phyloP scores from a whole-genome alignment of 2,329 filamentous ascomycete genomes.

The Venturia aucupariae region DNA sequence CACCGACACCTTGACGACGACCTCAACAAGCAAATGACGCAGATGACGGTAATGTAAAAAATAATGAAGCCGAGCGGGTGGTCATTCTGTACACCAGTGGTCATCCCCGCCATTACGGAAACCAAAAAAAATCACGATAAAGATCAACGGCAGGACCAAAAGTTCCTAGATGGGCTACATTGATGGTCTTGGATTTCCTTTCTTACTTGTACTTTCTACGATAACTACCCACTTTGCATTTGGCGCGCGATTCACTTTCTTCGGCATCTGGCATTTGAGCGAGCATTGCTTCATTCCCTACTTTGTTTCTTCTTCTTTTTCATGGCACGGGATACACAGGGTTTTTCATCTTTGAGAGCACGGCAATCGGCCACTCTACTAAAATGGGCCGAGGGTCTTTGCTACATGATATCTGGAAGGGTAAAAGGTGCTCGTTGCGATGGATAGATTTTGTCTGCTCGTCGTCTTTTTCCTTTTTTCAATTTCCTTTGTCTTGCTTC shows the following conservation, averaged over 20 bases:
- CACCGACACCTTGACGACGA: conserved; percentile 18
- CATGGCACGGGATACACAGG: neutral
- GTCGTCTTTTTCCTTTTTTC: neutral
- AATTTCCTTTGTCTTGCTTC: neutral
- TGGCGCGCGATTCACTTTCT: neutral
- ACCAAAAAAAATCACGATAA: neutral
- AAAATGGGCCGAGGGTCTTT: neutral
- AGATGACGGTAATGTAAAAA: conserved; percentile 21
- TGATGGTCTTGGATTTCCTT: conserved; percentile 5
- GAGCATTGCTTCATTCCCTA: conserved; percentile 8
- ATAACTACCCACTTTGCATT: conserved; percentile 1
- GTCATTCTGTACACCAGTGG: neutral
- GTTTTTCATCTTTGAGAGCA: neutral
- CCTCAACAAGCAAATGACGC: conserved; percentile 18
- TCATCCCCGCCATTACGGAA: neutral
- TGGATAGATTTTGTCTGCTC: conserved; percentile 7
- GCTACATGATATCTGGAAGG: neutral
- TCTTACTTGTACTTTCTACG: conserved; percentile 11
- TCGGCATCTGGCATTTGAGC: conserved; percentile 8
- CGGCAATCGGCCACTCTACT: neutral
- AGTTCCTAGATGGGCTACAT: neutral
- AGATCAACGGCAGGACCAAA: neutral
- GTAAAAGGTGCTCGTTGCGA: neutral
- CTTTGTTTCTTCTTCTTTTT: neutral
- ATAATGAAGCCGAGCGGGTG: conserved; percentile 5